These are phyloP conservation scores for Conoideocrella luteorostrata DNA, from an alignment of 2,329 filamentous ascomycete species.

Conservation along the genomic window DNA sequence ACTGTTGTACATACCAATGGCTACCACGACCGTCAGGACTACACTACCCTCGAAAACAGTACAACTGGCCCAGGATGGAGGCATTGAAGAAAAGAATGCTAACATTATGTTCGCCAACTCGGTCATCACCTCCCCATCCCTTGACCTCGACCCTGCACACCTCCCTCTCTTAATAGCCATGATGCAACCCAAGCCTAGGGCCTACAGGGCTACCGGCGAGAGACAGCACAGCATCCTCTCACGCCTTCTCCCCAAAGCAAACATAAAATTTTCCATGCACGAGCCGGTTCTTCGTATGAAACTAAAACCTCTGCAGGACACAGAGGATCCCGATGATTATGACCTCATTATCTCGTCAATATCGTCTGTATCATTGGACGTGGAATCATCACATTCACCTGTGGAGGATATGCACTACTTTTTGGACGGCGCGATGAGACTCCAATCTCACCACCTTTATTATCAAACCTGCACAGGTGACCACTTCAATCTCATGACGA, in stretches of 20 bases:
- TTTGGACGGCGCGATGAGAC: conserved; percentile 70
- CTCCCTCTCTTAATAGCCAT: conserved; percentile 78
- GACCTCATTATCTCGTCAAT: conserved; percentile 93
- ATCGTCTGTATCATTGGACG: conserved; percentile 85
- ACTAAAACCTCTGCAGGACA: conserved; percentile 67
- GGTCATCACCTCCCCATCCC: conserved; percentile 89
- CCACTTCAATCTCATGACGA: conserved; percentile 80
- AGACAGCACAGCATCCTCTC: conserved; percentile 69
- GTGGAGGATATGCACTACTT: conserved; percentile 83
- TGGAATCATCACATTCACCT: conserved; percentile 90
- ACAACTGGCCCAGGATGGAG: conserved; percentile 65
- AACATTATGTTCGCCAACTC: conserved; percentile 96
- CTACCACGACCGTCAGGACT: conserved; percentile 88
- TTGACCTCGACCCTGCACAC: conserved; percentile 89
- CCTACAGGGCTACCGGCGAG: conserved; percentile 29
- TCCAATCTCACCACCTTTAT: conserved; percentile 84
- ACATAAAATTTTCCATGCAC: conserved; percentile 91
- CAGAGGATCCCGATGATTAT: conserved; percentile 68
- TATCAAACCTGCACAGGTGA: conserved; percentile 83
- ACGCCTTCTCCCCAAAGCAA: conserved; percentile 86
- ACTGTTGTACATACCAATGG: conserved; percentile 92
- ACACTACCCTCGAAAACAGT: conserved; percentile 93
- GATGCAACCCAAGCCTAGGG: conserved; percentile 49
- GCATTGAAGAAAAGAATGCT: conserved; percentile 76
- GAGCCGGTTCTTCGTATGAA: conserved; percentile 90